Conservation (phyloP, 345 rosid species). For the Camelina neglecta region DNA sequence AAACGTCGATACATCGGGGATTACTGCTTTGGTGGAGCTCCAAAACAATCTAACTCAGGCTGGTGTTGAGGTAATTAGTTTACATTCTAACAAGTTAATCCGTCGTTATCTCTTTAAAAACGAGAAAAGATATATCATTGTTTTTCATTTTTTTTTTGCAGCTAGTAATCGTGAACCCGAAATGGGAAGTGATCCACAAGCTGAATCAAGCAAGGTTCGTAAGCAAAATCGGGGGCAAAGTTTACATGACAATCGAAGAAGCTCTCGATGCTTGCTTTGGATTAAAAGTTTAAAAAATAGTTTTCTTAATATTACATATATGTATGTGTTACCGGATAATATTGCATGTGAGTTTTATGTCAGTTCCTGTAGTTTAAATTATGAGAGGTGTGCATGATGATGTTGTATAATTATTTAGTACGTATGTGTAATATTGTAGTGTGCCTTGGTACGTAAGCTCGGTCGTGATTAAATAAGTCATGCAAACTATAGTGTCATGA, state of each 20-base stretch:
- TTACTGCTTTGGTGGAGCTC: slow-evolving; percentile 71
- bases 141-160: slow-evolving; percentile 29
- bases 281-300: slow-evolving; percentile 34
- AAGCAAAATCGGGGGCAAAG: slow-evolving; percentile 63
- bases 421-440: slow-evolving; percentile 16
- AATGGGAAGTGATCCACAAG: slow-evolving; percentile 87
- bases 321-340: background rate
- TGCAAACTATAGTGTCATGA: slow-evolving; percentile 25
- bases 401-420: slow-evolving; percentile 37
- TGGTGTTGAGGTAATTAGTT: slow-evolving; percentile 60
- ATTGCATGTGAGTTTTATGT: slow-evolving; percentile 34
- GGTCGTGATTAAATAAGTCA: slow-evolving; percentile 35
- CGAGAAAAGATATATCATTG: background rate
- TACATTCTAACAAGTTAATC: background rate
- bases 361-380: background rate
- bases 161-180: slow-evolving; percentile 79
- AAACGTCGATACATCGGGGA: slow-evolving; percentile 83
- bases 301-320: background rate
- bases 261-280: slow-evolving; percentile 64
- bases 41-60: slow-evolving; percentile 52
- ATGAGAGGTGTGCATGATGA: slow-evolving; percentile 22
- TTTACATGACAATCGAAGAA: slow-evolving; percentile 70
- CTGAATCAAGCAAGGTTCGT: slow-evolving; percentile 64
- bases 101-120: background rate
- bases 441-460: slow-evolving; percentile 35